phyloP scores from a whole-genome alignment of 2,329 filamentous ascomycete species.

The Fusarium brevicatenulatum region DNA sequence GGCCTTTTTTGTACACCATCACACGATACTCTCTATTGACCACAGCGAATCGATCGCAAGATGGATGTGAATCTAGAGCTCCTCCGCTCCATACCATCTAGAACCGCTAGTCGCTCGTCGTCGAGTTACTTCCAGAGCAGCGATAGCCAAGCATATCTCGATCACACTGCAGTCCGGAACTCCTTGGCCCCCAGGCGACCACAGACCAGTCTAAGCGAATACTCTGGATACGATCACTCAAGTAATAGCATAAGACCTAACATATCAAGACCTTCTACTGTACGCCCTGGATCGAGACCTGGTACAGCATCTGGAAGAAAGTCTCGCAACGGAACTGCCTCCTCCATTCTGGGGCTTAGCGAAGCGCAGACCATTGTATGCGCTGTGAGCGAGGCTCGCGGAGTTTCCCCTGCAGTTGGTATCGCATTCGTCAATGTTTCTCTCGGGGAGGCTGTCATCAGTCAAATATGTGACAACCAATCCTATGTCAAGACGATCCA shows the following conservation, averaged over 20 bases:
- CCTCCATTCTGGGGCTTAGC: slow-evolving; percentile 55
- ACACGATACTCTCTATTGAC: not conserved
- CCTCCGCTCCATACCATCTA: slow-evolving; percentile 8
- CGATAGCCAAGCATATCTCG: not conserved
- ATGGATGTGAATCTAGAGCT: not conserved
- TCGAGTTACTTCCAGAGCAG: slow-evolving; percentile 42
- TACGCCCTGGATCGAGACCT: slow-evolving; percentile 42
- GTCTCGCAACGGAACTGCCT: slow-evolving; percentile 53
- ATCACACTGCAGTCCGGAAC: not conserved
- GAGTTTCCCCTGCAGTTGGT: slow-evolving; percentile 84
- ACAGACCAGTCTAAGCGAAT: slow-evolving; percentile 11
- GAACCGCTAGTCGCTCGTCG: slow-evolving; percentile 19
- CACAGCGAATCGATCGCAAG: not conserved
- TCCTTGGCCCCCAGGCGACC: not conserved
- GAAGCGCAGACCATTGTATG: slow-evolving; percentile 82
- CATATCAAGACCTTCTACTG: slow-evolving; percentile 36
- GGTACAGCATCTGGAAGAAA: slow-evolving; percentile 58
- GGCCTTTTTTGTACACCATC: too few species aligned
- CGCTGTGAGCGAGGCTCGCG: slow-evolving; percentile 87
- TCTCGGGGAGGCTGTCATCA: slow-evolving; percentile 84
- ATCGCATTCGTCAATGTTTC: slow-evolving; percentile 88
- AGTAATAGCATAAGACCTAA: slow-evolving; percentile 25
- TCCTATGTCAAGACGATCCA: slow-evolving; percentile 90
- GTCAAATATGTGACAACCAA: slow-evolving; percentile 92
- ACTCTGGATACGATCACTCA: slow-evolving; percentile 22